Evolutionary conservation across 768 basidiomycete genomes (phyloP).

Genomic region (Boletellus ananas): DNA sequence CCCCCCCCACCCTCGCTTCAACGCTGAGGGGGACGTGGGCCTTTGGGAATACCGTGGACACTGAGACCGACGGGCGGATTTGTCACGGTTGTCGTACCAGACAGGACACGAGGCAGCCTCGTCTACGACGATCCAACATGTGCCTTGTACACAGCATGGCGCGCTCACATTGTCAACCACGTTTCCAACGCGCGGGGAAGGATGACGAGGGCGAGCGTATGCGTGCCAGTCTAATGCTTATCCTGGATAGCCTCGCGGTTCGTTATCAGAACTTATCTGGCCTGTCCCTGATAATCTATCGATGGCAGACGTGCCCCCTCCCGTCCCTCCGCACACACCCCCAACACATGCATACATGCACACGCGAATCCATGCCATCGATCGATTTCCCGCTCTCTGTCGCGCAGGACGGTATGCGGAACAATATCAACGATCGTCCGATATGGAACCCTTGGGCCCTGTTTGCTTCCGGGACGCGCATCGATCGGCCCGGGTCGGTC

Average conservation of each 20-base stretch:
- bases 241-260: constrained; percentile 8
- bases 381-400: too few relatives aligned
- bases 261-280: constrained; percentile 6
- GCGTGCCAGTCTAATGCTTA: constrained; percentile 1
- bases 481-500: neutral
- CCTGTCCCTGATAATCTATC: neutral
- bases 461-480: too few relatives aligned
- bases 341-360: neutral
- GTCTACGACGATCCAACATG: neutral
- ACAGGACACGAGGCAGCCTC: neutral
- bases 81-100: neutral
- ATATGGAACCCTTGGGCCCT: neutral
- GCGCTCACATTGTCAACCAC: constrained; percentile 6
- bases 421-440: neutral
- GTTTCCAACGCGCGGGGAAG: neutral
- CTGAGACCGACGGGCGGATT: too few relatives aligned
- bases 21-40: neutral
- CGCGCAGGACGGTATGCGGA: too few relatives aligned
- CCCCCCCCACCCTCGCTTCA: neutral
- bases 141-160: constrained; percentile 2
- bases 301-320: neutral
- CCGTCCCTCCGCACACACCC: too few relatives aligned
- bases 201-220: neutral
- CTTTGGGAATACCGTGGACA: neutral
- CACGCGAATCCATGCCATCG: neutral